Evolutionary conservation across 2,329 filamentous ascomycete species (phyloP).

Genomic region (Leptographium galeiforme): DNA sequence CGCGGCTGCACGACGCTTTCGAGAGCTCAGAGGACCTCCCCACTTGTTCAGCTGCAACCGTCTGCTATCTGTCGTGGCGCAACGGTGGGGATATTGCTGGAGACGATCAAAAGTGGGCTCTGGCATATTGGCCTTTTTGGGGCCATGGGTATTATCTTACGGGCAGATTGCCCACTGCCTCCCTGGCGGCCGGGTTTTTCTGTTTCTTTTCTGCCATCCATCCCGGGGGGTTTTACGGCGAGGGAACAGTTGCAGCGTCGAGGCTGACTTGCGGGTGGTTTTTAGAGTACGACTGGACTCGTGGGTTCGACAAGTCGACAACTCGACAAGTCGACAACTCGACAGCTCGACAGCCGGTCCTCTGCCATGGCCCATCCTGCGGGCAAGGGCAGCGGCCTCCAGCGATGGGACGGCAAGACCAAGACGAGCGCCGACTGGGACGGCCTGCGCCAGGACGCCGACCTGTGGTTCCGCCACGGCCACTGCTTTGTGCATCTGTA

Average conservation of each 20-base stretch:
- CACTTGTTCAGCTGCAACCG: not conserved
- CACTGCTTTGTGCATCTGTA: constrained; percentile 61
- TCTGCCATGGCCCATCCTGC: constrained; percentile 15
- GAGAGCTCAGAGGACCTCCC: not conserved
- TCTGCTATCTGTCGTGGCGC: not conserved
- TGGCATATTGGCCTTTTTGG: not conserved
- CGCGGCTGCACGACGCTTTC: not conserved
- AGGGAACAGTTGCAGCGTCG: too few relatives aligned
- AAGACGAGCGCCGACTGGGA: constrained; percentile 32
- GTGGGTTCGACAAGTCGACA: too few relatives aligned
- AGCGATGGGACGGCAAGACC: constrained; percentile 37
- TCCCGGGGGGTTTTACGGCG: not conserved
- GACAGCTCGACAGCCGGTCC: constrained; percentile 17
- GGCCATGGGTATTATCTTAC: not conserved
- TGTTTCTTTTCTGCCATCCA: not conserved
- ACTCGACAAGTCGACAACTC: too few relatives aligned
- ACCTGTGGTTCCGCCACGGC: constrained; percentile 54
- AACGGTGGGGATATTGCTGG: constrained; percentile 1
- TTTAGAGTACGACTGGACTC: too few relatives aligned
- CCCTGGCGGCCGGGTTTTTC: not conserved
- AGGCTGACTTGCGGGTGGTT: too few relatives aligned
- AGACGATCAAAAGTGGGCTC: not conserved
- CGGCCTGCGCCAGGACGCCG: constrained; percentile 44
- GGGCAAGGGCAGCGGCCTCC: constrained; percentile 18
- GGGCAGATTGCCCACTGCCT: not conserved